phyloP scores from a whole-genome alignment of 2,329 filamentous ascomycete species.

The Fusarium mangiferae region DNA sequence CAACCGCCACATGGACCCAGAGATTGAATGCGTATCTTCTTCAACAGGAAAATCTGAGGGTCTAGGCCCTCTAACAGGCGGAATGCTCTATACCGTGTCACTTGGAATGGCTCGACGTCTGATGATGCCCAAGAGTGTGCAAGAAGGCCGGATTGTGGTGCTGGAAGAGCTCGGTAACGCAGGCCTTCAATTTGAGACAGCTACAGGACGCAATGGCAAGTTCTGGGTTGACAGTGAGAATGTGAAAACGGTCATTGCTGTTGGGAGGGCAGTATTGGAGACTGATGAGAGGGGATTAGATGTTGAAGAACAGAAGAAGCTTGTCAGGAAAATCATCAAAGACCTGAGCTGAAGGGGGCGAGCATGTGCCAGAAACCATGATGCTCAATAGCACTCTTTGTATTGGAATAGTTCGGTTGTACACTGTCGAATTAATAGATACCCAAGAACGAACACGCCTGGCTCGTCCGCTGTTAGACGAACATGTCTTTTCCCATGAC shows the following conservation, averaged over 20 bases:
- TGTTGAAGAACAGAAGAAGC: slow-evolving; percentile 74
- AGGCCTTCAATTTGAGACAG: slow-evolving; percentile 90
- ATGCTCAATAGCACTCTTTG: slow-evolving; percentile 33
- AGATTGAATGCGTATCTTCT: slow-evolving; percentile 89
- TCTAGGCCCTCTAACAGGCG: slow-evolving; percentile 82
- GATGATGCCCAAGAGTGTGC: slow-evolving; percentile 70
- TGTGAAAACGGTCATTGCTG: slow-evolving; percentile 76
- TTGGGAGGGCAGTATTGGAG: slow-evolving; percentile 81
- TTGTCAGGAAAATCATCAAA: slow-evolving; percentile 74
- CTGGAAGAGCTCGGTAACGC: slow-evolving; percentile 81
- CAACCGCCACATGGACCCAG: slow-evolving; percentile 85
- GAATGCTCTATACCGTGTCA: slow-evolving; percentile 87
- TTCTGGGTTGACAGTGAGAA: slow-evolving; percentile 90
- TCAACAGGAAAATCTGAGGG: slow-evolving; percentile 90
- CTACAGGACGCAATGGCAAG: slow-evolving; percentile 90
- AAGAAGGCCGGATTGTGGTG: slow-evolving; percentile 74
- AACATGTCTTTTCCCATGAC: slow-evolving; percentile 32
- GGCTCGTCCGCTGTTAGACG: slow-evolving; percentile 29
- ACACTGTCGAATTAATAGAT: slow-evolving; percentile 40
- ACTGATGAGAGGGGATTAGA: slow-evolving; percentile 76
- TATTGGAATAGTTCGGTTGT: slow-evolving; percentile 36
- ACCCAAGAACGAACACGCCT: slow-evolving; percentile 39
- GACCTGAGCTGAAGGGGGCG: slow-evolving; percentile 57
- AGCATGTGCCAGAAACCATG: slow-evolving; percentile 1
- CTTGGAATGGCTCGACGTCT: slow-evolving; percentile 83